These are phyloP conservation scores for Lineolata rhizophorae DNA, from an alignment of 495 filamentous ascomycete species.

Conservation along the genomic window DNA sequence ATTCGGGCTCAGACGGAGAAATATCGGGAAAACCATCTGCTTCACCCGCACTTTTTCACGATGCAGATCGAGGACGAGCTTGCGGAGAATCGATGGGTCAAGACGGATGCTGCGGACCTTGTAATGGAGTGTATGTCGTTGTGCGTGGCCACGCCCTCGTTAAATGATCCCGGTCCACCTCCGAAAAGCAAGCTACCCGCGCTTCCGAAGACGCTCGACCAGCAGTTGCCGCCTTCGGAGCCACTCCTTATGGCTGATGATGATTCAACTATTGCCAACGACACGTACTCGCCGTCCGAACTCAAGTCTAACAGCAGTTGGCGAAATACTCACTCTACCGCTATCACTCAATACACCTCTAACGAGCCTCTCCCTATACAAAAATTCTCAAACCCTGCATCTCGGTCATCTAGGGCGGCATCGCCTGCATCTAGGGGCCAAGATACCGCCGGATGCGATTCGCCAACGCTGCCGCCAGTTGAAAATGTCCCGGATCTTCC, in stretches of 20 bases:
- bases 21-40: slow-evolving; percentile 40
- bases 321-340: slow-evolving; percentile 26
- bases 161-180: slow-evolving; percentile 15
- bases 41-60: slow-evolving; percentile 55
- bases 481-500: not conserved
- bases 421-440: slow-evolving; percentile 8
- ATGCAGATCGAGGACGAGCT: slow-evolving; percentile 50
- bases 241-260: slow-evolving; percentile 17
- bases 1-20: slow-evolving; percentile 44
- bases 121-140: slow-evolving; percentile 43
- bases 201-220: slow-evolving; percentile 17
- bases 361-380: too few relatives aligned
- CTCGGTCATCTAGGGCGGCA: slow-evolving; percentile 6
- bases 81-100: slow-evolving; percentile 48
- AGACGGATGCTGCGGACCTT: slow-evolving; percentile 47
- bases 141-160: slow-evolving; percentile 17
- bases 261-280: slow-evolving; percentile 6
- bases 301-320: slow-evolving; percentile 13
- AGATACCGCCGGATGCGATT: slow-evolving; percentile 23
- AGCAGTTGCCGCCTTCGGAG: slow-evolving; percentile 18
- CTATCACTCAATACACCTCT: too few relatives aligned
- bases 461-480: slow-evolving; percentile 29
- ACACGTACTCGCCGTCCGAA: slow-evolving; percentile 7
- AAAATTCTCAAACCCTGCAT: too few relatives aligned
- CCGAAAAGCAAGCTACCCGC: slow-evolving; percentile 15